Base-by-base conservation (phyloP, 441 rosid genomes). In the Pelargonium citronellum region DNA sequence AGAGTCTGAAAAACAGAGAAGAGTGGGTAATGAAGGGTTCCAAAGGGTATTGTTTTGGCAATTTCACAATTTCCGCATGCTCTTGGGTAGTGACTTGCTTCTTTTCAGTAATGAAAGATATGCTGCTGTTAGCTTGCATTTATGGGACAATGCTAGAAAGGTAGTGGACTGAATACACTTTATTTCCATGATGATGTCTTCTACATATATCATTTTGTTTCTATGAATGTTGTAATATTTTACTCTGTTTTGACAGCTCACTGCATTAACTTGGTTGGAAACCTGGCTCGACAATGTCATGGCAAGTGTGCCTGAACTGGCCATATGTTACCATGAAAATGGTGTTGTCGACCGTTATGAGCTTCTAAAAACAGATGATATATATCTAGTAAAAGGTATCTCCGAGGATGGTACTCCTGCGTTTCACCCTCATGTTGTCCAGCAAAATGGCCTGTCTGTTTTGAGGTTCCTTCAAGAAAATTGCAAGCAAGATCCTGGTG, bases 241-340 rank as follows among this genome's bases (percentile, higher is more conserved):
- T 39, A 15, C 53, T 22, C 10, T 66, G 44, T 73, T 55, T 61
- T 72, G 49, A 67, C 79, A 91, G 98, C 91, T 93, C 58, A 91
- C 97, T 51, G 91, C 98, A 7, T 73, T 91, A 71, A 91, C 88
- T 12, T 93, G 98, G 98, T 96, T 93, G 74, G 98, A 93, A 72
- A 95, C 97, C 70, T 91, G 98, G 98, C 96, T 93, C 71, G 98
- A 93, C 76, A 93, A 93, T 79, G 85, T 93, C 69, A 93, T 91
- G 98, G 96, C 98, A 4, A 91, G 96, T 86, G 98, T 85, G 73
- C 98, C 98, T 27, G 98, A 93, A 83, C 77, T 93, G 75, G 98
- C 97, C 70, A 91, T 93, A 70, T 93, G 98, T 78, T 93, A 91
- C 75, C 98, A 93, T 81, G 80, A 83, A 77, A 83, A 91, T 60